Evolutionary conservation across 331 rosid genomes (phyloP).

Genomic region (Spiraea crenata): DNA sequence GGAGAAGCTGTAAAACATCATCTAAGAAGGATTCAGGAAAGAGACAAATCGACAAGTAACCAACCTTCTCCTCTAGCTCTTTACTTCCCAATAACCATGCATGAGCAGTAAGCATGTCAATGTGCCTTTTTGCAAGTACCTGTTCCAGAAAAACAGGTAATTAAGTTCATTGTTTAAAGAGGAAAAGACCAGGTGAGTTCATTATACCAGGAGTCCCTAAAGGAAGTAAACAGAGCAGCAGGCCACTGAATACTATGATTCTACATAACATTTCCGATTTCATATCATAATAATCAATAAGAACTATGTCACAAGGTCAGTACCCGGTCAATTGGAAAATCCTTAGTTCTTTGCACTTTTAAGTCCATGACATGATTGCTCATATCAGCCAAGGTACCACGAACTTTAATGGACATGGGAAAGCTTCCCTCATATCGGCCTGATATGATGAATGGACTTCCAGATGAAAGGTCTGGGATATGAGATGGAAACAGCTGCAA

Average conservation of each 20-base stretch:
- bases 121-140: constrained; percentile 82
- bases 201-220: not conserved
- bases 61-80: constrained; percentile 86
- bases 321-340: constrained; percentile 73
- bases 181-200: not conserved
- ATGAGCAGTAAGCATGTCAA: constrained; percentile 60
- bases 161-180: not conserved
- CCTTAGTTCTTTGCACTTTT: constrained; percentile 67
- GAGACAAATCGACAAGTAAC: constrained; percentile 13
- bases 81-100: constrained; percentile 74
- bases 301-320: not conserved
- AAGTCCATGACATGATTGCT: constrained; percentile 55
- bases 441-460: constrained; percentile 70
- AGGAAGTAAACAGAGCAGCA: not conserved
- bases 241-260: not conserved
- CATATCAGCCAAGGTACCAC: constrained; percentile 74
- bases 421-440: constrained; percentile 82
- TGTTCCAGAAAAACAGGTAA: constrained; percentile 21
- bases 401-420: constrained; percentile 56
- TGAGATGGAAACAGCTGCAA: constrained; percentile 71
- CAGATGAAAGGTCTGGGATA: constrained; percentile 73
- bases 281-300: not conserved
- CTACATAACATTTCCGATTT: not conserved
- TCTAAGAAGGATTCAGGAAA: too few relatives aligned
- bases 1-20: too few relatives aligned